Percentiles rank a stretch among this genome's conserved stretches.
These are phyloP conservation scores for Arthrobotrys pseudoclavata DNA, from an alignment of 2,329 filamentous ascomycete species.

Conservation along the genomic window DNA sequence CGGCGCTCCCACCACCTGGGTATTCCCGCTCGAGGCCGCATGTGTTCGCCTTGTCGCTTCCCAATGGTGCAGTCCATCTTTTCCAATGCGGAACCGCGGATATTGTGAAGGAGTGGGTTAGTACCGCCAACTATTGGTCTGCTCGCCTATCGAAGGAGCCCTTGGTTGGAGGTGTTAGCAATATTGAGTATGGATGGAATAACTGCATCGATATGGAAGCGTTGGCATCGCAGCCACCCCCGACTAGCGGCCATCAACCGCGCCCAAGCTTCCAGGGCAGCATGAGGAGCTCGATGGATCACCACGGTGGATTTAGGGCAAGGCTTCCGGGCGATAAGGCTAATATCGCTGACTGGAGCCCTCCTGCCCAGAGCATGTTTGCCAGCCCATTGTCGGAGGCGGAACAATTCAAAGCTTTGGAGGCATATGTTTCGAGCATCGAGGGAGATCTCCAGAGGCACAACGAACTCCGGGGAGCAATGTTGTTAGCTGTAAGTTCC, in stretches of 20 bases:
- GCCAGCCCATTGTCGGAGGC: constrained; percentile 81
- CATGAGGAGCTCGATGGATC: constrained; percentile 73
- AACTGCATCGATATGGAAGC: constrained; percentile 74
- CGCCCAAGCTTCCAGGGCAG: constrained; percentile 63
- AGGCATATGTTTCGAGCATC: constrained; percentile 84
- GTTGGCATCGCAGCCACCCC: constrained; percentile 63
- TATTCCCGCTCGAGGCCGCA: constrained; percentile 91
- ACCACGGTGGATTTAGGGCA: constrained; percentile 72
- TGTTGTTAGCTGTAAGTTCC: constrained; percentile 76
- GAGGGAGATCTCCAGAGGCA: constrained; percentile 88
- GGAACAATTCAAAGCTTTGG: constrained; percentile 82
- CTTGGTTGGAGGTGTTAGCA: constrained; percentile 90
- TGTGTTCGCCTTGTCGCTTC: constrained; percentile 93
- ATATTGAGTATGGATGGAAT: constrained; percentile 97
- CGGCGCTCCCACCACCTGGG: constrained; percentile 86
- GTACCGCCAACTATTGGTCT: constrained; percentile 97
- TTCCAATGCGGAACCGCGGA: constrained; percentile 97
- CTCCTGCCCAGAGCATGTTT: constrained; percentile 90
- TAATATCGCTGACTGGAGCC: constrained; percentile 86
- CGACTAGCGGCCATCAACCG: constrained; percentile 55
- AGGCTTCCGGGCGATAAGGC: constrained; percentile 88
- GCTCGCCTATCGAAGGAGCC: constrained; percentile 94
- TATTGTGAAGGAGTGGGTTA: constrained; percentile 93
- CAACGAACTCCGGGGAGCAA: constrained; percentile 86
- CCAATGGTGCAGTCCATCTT: constrained; percentile 94